Conservation (phyloP, 805 yeast species). For the Yarrowia sp. region DNA sequence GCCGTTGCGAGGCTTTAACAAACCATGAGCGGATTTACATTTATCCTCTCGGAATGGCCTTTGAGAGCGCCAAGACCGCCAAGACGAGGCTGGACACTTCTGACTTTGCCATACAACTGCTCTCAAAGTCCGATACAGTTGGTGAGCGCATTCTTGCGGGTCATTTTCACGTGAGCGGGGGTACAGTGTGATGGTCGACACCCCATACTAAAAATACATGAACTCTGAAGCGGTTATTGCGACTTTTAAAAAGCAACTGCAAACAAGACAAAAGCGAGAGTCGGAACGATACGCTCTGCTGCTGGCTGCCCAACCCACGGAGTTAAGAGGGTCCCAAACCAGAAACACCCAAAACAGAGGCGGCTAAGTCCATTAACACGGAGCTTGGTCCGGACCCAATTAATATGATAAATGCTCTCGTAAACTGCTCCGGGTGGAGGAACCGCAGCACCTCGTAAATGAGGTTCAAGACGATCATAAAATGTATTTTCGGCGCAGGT, state of each 20-base stretch:
- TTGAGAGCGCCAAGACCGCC: not conserved
- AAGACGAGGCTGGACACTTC: not conserved
- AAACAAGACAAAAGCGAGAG: not conserved
- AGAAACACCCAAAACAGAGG: not conserved
- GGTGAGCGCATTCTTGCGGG: not conserved
- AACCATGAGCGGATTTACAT: not conserved
- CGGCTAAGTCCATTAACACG: not conserved
- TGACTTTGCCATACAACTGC: not conserved
- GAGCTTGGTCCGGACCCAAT: not conserved
- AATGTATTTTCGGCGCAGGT: no score
- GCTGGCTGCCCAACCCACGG: no score
- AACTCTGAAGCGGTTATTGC: slow-evolving; percentile 2
- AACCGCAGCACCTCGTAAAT: not conserved
- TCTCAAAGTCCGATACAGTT: not conserved
- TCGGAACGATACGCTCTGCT: no score
- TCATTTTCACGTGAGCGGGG: not conserved
- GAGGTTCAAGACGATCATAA: no score
- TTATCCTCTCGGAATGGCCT: not conserved
- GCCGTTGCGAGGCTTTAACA: slow-evolving; percentile 17
- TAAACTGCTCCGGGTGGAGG: not conserved
- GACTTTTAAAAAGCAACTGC: not conserved
- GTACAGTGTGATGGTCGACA: not conserved
- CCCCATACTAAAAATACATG: not conserved
- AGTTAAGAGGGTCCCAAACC: no score
- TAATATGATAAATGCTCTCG: not conserved